Percentiles rank a stretch among this genome's conserved stretches.
Conservation (phyloP, 1,139 yeast species). For the Kurtzmaniella quercitrusa region DNA sequence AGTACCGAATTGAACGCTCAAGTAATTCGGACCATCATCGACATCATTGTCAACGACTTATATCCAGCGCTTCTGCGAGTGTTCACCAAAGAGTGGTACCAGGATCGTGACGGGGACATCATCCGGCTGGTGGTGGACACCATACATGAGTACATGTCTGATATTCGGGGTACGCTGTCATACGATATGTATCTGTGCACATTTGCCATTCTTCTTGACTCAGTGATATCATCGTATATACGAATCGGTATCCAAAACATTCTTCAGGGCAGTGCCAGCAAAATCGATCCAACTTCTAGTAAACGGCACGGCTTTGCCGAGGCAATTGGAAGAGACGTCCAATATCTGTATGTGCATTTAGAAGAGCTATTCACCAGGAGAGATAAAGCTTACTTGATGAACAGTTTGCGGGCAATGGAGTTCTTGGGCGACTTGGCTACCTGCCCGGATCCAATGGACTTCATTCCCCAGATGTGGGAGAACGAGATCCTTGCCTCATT, state of each 20-base stretch:
- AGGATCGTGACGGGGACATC: constrained; percentile 41
- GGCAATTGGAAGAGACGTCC: constrained; percentile 56
- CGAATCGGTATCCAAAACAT: constrained; percentile 43
- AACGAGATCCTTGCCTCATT: constrained; percentile 51
- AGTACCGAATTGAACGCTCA: constrained; percentile 73
- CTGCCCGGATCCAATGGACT: constrained; percentile 44
- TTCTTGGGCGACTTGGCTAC: constrained; percentile 66
- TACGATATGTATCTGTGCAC: constrained; percentile 44
- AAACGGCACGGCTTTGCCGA: constrained; percentile 40
- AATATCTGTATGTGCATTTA: constrained; percentile 59
- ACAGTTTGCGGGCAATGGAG: constrained; percentile 54
- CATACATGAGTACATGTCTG: constrained; percentile 68
- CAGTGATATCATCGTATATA: constrained; percentile 42
- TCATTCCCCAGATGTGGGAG: constrained; percentile 56
- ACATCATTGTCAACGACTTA: constrained; percentile 67
- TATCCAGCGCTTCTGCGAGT: constrained; percentile 40
- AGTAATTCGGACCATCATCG: constrained; percentile 59
- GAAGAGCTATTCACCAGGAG: constrained; percentile 45
- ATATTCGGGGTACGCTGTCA: constrained; percentile 48
- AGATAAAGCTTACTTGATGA: constrained; percentile 53
- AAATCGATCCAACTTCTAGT: constrained; percentile 56
- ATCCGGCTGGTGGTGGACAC: constrained; percentile 65
- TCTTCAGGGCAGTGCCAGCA: constrained; percentile 45
- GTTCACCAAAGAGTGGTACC: constrained; percentile 44
- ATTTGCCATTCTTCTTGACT: constrained; percentile 40